Percentiles rank a stretch among this genome's conserved stretches.
phyloP scores from a whole-genome alignment of 2,329 filamentous ascomycete genomes.

The Ambrosiella cleistominuta region DNA sequence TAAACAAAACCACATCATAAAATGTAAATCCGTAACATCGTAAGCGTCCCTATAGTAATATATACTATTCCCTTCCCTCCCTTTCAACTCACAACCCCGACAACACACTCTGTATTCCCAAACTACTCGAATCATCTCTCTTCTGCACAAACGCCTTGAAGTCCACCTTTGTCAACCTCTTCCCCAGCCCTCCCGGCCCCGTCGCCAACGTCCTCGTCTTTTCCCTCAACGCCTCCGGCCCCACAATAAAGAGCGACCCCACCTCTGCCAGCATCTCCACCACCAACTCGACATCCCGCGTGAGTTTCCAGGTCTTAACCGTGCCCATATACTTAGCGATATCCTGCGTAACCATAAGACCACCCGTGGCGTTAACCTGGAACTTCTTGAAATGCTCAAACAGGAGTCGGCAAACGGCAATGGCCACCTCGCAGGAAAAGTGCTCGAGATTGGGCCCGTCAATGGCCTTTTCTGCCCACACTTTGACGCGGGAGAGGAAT shows the following conservation, averaged over 20 bases:
- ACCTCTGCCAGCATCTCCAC: conserved; percentile 86
- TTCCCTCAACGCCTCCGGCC: conserved; percentile 58
- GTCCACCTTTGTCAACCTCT: conserved; percentile 46
- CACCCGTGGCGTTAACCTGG: conserved; percentile 79
- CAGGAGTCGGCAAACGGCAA: conserved; percentile 59
- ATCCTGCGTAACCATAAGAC: conserved; percentile 89
- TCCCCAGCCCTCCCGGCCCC: conserved; percentile 26
- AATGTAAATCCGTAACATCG: too few relatives aligned
- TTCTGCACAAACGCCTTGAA: conserved; percentile 72
- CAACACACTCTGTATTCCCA: conserved; percentile 69
- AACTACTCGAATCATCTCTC: conserved; percentile 65
- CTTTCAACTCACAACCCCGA: conserved; percentile 34
- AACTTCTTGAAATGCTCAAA: conserved; percentile 93
- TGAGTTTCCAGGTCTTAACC: conserved; percentile 63
- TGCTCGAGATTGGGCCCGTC: conserved; percentile 70
- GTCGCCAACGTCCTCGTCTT: conserved; percentile 42
- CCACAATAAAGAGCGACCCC: conserved; percentile 88
- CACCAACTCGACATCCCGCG: conserved; percentile 46
- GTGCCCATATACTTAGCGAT: conserved; percentile 84
- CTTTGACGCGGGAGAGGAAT: conserved; percentile 56
- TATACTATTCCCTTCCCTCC: neutral
- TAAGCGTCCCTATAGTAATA: too few relatives aligned
- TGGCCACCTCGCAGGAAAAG: conserved; percentile 68
- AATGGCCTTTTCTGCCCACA: conserved; percentile 47
- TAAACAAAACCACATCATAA: neutral